phyloP scores from a whole-genome alignment of 164 flowering plant genomes.

The Stephania yunnanensis region DNA sequence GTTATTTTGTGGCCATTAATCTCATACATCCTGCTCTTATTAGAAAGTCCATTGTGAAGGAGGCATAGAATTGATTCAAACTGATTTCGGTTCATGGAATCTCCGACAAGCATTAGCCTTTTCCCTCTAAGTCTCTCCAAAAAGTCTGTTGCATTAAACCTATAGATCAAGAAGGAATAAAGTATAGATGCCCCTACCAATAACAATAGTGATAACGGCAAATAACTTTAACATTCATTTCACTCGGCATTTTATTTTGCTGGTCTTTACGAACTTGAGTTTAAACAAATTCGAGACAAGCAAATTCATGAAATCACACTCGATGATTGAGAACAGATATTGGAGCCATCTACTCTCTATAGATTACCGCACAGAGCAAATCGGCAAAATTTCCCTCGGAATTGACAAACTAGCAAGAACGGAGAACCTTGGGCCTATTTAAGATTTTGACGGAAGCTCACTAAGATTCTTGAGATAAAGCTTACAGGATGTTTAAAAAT shows the following conservation, averaged over 20 bases:
- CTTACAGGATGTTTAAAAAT: background rate
- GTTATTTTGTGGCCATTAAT: slow-evolving; percentile 72
- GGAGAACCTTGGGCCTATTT: no score
- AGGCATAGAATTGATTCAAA: slow-evolving; percentile 90
- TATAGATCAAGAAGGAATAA: slow-evolving; percentile 23
- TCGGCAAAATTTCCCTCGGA: no score
- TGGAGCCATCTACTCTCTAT: background rate
- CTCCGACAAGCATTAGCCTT: slow-evolving; percentile 86
- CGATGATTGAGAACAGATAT: no score
- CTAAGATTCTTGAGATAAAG: background rate
- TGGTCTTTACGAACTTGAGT: background rate
- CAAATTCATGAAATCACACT: background rate
- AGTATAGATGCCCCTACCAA: no score
- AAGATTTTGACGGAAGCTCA: background rate
- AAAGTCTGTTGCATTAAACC: slow-evolving; percentile 88
- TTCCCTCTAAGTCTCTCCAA: slow-evolving; percentile 82
- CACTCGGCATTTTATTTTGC: background rate
- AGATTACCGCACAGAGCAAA: no score
- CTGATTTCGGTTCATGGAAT: slow-evolving; percentile 95
- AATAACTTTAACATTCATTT: no score
- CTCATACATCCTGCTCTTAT: slow-evolving; percentile 81
- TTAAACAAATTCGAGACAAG: background rate
- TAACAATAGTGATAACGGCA: background rate
- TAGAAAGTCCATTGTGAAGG: slow-evolving; percentile 58
- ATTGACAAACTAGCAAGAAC: no score